Conservation (phyloP, 129 eudicot species). For the Saussurea involucrata region DNA sequence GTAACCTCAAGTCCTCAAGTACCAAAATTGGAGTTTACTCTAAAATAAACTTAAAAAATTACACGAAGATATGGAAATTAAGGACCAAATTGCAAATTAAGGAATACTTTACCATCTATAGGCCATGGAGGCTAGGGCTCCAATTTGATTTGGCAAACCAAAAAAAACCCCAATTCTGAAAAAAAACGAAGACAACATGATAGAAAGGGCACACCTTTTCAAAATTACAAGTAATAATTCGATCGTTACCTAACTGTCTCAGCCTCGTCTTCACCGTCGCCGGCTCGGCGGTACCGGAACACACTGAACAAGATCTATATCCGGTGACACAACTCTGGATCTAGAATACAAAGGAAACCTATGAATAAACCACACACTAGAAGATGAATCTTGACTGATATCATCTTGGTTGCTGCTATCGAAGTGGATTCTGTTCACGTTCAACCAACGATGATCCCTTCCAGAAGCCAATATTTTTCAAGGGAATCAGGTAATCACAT, state of each 20-base stretch:
- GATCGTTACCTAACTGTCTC: neutral
- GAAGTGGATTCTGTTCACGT: neutral
- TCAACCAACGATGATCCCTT: slow-evolving; percentile 1
- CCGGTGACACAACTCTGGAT: neutral
- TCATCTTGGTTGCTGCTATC: neutral
- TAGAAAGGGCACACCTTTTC: slow-evolving; percentile 2
- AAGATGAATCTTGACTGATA: neutral
- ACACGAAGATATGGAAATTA: neutral
- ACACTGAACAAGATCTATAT: neutral
- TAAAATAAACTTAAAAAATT: too few species aligned
- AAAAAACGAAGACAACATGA: neutral
- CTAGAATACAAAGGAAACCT: neutral
- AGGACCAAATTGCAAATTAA: neutral
- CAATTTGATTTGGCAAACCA: neutral
- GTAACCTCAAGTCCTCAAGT: too few species aligned
- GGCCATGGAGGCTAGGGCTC: slow-evolving; percentile 11
- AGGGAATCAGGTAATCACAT: neutral
- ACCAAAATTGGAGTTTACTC: too few species aligned
- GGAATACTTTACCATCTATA: neutral
- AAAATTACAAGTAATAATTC: neutral
- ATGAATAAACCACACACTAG: neutral
- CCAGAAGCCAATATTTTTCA: neutral
- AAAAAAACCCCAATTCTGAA: slow-evolving; percentile 1
- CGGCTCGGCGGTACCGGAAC: neutral
- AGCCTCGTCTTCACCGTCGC: neutral